Conservation (phyloP, 257 asterid genomes). For the Ballota nigra region DNA sequence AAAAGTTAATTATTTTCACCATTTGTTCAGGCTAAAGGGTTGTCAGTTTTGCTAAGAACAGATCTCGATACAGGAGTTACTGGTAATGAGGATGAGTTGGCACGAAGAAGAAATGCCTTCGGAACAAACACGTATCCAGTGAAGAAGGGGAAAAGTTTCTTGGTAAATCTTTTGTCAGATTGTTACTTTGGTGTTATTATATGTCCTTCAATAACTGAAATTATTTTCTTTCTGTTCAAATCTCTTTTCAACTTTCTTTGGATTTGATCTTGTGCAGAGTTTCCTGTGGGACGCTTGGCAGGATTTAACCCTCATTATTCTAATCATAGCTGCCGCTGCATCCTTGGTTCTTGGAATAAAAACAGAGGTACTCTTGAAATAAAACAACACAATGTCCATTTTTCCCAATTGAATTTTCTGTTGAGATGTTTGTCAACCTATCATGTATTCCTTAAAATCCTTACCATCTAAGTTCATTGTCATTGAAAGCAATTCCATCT, state of each 20-base stretch:
- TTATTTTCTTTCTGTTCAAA: slow-evolving; percentile 11
- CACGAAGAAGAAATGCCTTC: slow-evolving; percentile 52
- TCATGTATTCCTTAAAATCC: neutral
- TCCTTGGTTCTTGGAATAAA: slow-evolving; percentile 88
- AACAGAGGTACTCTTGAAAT: slow-evolving; percentile 55
- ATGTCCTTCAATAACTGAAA: neutral
- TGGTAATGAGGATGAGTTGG: slow-evolving; percentile 54
- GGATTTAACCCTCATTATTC: slow-evolving; percentile 85
- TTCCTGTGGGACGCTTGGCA: slow-evolving; percentile 99
- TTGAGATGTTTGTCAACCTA: neutral
- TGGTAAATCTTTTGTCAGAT: slow-evolving; percentile 41
- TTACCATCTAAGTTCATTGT: neutral
- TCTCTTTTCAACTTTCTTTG: slow-evolving; percentile 12
- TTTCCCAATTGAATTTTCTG: neutral
- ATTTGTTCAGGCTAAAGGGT: slow-evolving; percentile 60
- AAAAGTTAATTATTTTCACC: slow-evolving; percentile 10
- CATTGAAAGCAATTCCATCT: slow-evolving; percentile 2
- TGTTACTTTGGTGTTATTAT: slow-evolving; percentile 7
- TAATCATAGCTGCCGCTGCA: slow-evolving; percentile 77
- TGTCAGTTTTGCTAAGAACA: slow-evolving; percentile 64
- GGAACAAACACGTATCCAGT: slow-evolving; percentile 93
- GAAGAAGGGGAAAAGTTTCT: slow-evolving; percentile 79
- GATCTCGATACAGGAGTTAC: slow-evolving; percentile 56
- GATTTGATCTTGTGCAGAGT: slow-evolving; percentile 39
- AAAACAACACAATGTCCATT: slow-evolving; percentile 6